Base-by-base conservation (phyloP, 371 early-diverging fungal genomes). In the Mortierella sp. region DNA sequence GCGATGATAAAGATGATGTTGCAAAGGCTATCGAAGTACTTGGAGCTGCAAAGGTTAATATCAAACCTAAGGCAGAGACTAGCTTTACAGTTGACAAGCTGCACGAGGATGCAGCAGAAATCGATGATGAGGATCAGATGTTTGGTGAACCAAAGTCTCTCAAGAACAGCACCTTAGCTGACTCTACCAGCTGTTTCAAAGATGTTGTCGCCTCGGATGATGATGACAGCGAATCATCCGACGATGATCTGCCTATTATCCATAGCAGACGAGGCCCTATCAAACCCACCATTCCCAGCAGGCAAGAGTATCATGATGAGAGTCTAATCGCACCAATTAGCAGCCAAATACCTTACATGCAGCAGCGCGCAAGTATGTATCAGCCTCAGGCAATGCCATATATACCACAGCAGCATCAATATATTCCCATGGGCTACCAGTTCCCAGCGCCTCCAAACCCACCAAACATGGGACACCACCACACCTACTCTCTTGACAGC, bases 221-320 rank as follows among this genome's bases (percentile, higher is more conserved):
- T 41, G n/a, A 48, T 19, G 61, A 43, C 24, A 32, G 45, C 13
- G 57, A 67, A 32, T 75, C 67, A 0, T 73, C 70, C 1, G 69
- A 72, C 21, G 78, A 73, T 19, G 78, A 72, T 48, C 79, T 63
- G 15, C 74, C 78, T 0, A 73, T 78, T 36, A 70, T 73, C 55
- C 36, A 63, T 2, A 70, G 65, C 43, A 59, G 79, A 24, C 45
- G 67, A 2, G 64, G 70, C 2, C 36, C 59, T 3, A 28, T n/a
- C 3, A 60, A 55, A 22, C 16, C 24, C 43, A 22, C 52, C 21
- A 4, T 36, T 9, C 33, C 45, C 13, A 19, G 24, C 6, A 41
- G 64, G 0, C 9, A 21, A 0, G 66, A 62, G 7, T 48, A 63
- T 13, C 9, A 38, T 7, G 76, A 75, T 40, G 70, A 66, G 3